Base-by-base conservation (phyloP, 2,329 filamentous ascomycete species). In the Truncatella angustata region DNA sequence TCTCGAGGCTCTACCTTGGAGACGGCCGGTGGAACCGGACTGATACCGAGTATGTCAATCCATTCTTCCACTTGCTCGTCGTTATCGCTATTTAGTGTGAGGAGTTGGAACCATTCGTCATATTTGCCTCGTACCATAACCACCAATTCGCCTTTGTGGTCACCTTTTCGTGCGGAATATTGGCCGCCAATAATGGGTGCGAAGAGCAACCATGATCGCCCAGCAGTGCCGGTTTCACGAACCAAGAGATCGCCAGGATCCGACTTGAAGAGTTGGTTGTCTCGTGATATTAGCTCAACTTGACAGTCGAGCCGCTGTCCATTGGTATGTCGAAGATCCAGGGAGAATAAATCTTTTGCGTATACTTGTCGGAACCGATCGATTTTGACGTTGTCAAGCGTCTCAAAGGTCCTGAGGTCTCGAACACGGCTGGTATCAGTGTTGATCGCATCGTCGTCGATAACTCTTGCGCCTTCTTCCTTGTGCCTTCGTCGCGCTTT, bases 301-400 rank as follows among this genome's bases (percentile, higher is more conserved):
- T 89, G 88, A 65, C 94, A 97, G 61, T 91, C 90, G 40, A 99
- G 79, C 54, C 91, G 80, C 66, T 97, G 93, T 2, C 93, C 92
- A 63, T 84, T 96, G 1, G 93, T 96, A 68, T 99, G 94, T 47
- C 82, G 79, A 12, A 99, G 72, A 54, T 92, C 87, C 60, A 99
- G 78, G 52, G 88, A 87, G 67, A 99, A 99, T 60, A 88, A 85
- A 68, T 99, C 94, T 63, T 96, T 87, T 42, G 93, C 92, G 57
- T 84, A 86, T 37, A 99, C 95, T 63, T 92, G 90, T 51, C 91
- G 85, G 35, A 75, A 80, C n/a, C 82, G 78, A 63, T 96, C 86
- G 51, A 97, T 86, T 39, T 74, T 77, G 9, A 94, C 82, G 50
- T 82, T 82, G 30, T 85, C 81, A 32, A 91, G 77, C 1, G 88